phyloP scores from a whole-genome alignment of 2,329 filamentous ascomycete genomes.

The Teratosphaeria gauchensis region DNA sequence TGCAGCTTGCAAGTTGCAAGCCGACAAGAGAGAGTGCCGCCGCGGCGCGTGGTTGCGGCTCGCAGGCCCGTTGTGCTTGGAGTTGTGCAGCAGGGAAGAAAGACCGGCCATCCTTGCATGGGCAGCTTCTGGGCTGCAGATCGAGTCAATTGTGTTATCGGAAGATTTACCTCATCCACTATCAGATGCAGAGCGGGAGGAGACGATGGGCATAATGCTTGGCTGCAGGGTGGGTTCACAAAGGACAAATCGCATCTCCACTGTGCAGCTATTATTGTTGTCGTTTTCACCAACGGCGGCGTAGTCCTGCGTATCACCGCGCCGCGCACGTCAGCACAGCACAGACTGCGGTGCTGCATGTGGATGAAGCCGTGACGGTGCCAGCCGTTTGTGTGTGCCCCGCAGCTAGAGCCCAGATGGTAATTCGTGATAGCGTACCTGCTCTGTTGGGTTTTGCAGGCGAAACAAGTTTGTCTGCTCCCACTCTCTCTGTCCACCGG shows the following conservation, averaged over 20 bases:
- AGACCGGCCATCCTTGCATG: neutral
- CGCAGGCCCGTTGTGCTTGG: neutral
- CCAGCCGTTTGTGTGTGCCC: neutral
- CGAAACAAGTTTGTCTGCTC: neutral
- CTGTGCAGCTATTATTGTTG: neutral
- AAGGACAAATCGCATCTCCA: too few relatives aligned
- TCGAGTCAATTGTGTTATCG: neutral
- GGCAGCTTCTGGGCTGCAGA: neutral
- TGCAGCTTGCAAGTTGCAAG: neutral
- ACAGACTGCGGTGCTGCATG: too few relatives aligned
- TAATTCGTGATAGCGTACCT: neutral
- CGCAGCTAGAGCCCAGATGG: neutral
- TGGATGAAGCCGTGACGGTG: too few relatives aligned
- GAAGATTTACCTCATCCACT: neutral
- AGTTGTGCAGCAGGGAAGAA: neutral
- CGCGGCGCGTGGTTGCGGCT: neutral
- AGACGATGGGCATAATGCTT: neutral
- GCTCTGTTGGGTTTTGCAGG: neutral
- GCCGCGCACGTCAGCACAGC: neutral
- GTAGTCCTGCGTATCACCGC: too few relatives aligned
- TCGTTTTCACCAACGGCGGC: too few relatives aligned
- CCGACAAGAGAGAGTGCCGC: neutral
- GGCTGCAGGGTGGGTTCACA: neutral
- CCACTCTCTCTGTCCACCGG: neutral
- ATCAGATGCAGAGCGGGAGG: neutral